Conservation (phyloP, 345 rosid species). For the Citrus sp. region DNA sequence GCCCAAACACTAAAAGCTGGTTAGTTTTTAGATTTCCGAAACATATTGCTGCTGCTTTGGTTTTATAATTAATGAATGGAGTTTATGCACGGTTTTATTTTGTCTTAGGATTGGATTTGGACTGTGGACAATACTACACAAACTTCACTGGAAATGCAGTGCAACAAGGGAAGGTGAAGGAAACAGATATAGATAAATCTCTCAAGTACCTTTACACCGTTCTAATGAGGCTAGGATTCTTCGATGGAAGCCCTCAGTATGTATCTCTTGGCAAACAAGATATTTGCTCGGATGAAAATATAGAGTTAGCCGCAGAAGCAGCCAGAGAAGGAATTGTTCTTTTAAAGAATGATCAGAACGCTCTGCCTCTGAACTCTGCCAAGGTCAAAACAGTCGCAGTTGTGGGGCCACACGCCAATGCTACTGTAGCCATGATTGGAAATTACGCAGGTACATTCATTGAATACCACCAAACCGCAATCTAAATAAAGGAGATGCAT, state of each 20-base stretch:
- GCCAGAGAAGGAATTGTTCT: conserved; percentile 60
- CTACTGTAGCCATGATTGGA: conserved; percentile 50
- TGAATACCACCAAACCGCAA: no score
- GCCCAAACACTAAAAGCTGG: conserved; percentile 53
- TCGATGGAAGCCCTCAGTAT: conserved; percentile 47
- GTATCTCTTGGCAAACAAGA: conserved; percentile 30
- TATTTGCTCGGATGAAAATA: conserved; percentile 32
- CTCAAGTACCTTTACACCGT: conserved; percentile 35
- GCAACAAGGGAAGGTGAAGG: conserved; percentile 33
- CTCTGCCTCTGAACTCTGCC: conserved; percentile 28
- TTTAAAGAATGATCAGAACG: conserved; percentile 34
- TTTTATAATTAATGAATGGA: no score
- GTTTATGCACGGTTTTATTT: no score
- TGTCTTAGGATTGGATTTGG: conserved; percentile 41
- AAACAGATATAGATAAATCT: conserved; percentile 31
- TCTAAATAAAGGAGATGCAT: no score
- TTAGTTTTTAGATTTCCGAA: no score
- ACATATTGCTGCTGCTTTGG: no score
- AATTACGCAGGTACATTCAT: conserved; percentile 40
- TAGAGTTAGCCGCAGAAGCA: conserved; percentile 49
- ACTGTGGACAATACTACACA: conserved; percentile 51
- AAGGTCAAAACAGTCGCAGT: conserved; percentile 30
- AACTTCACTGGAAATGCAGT: conserved; percentile 35
- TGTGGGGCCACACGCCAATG: conserved; percentile 56
- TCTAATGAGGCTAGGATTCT: conserved; percentile 62